phyloP scores from a whole-genome alignment of 768 basidiomycete genomes.

The Lactarius indigo region DNA sequence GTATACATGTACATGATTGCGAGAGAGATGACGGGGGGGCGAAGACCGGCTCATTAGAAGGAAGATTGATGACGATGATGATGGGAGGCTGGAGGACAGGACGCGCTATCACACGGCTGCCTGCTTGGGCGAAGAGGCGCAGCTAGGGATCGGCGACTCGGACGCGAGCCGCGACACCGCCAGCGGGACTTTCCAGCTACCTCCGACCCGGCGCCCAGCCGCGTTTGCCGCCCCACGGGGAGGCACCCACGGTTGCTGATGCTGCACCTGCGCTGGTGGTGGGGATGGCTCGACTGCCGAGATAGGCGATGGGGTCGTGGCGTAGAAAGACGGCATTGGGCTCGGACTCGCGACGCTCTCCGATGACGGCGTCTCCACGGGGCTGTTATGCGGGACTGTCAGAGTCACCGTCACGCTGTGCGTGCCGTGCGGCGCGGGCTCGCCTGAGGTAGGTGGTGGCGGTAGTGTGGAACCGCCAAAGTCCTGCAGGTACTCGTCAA shows the following conservation, averaged over 20 bases:
- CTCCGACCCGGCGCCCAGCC: conserved; percentile 18
- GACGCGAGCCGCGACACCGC: neutral
- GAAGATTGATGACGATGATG: neutral
- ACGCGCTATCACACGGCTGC: neutral
- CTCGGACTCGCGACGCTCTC: neutral
- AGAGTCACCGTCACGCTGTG: neutral
- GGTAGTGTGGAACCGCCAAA: neutral
- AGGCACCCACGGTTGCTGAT: conserved; percentile 6
- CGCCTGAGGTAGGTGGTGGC: neutral
- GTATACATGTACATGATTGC: conserved; percentile 12
- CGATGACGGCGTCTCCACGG: neutral
- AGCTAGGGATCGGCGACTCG: conserved; percentile 8
- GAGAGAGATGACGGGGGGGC: neutral
- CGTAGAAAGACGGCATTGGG: conserved; percentile 8
- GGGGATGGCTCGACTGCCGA: neutral
- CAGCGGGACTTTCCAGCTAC: conserved; percentile 19
- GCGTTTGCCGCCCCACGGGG: conserved; percentile 17
- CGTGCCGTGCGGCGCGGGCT: neutral
- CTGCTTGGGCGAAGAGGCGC: conserved; percentile 10
- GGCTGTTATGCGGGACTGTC: neutral
- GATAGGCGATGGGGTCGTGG: conserved; percentile 1
- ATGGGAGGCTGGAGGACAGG: too few species aligned
- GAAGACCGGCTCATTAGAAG: too few species aligned
- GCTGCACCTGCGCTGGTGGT: neutral
- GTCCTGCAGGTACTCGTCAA: conserved; percentile 18